These are phyloP conservation scores for Gymnopus androsaceus DNA, from an alignment of 1,284 basidiomycete species.

Conservation along the genomic window DNA sequence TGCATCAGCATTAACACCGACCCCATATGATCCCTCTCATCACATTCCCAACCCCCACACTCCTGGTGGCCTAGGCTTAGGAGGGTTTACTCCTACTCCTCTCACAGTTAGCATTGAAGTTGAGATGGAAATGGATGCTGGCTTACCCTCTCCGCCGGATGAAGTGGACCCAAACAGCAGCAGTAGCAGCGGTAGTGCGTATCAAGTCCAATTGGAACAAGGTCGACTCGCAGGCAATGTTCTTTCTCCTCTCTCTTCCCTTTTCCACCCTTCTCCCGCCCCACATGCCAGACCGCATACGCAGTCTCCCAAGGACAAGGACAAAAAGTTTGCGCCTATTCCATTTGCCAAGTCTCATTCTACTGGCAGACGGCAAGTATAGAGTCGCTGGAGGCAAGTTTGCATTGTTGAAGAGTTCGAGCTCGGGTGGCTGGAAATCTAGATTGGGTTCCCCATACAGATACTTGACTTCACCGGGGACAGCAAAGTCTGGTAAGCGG, in stretches of 20 bases:
- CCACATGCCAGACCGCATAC: too few species aligned
- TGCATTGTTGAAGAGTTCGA: not conserved
- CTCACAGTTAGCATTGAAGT: slow-evolving; percentile 3
- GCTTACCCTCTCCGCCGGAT: slow-evolving; percentile 2
- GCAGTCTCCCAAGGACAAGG: too few species aligned
- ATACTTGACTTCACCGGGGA: too few species aligned
- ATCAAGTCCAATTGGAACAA: not conserved
- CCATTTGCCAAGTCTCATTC: slow-evolving; percentile 65
- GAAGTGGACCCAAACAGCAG: not conserved
- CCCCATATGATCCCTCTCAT: not conserved
- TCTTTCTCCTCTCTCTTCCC: not conserved
- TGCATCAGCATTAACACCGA: not conserved
- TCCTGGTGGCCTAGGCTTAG: slow-evolving; percentile 4
- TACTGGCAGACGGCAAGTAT: slow-evolving; percentile 70
- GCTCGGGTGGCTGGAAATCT: not conserved
- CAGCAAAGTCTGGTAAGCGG: slow-evolving; percentile 33
- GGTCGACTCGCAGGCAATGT: too few species aligned
- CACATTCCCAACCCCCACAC: not conserved
- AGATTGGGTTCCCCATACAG: too few species aligned
- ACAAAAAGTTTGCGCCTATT: slow-evolving; percentile 53
- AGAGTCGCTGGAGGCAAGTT: slow-evolving; percentile 31
- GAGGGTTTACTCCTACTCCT: too few species aligned
- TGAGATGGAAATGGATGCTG: slow-evolving; percentile 1
- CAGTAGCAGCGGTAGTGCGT: not conserved
- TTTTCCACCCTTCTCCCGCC: not conserved